Evolutionary conservation across 139 green algal species (phyloP), one percentile per base, ranked within the genome.

Genomic region (Astrephomene gubernaculifera): DNA sequence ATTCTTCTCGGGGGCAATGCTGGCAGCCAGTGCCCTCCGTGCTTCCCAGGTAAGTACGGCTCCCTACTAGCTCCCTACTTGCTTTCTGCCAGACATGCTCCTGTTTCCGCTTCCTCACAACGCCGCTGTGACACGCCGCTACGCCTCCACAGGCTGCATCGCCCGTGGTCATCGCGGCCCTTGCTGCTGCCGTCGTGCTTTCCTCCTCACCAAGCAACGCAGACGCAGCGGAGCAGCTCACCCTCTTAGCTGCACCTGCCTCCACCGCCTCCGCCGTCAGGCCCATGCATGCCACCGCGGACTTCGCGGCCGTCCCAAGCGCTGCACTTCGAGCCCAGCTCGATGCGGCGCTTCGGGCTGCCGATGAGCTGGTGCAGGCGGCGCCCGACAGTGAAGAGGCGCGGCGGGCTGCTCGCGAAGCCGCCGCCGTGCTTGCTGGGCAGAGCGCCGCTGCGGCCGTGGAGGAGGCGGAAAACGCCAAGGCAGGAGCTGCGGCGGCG

Each of bases 271-370:
- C 68, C 4, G 25, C 38, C 27, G 24, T 54, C 12, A 10, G 38
- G 21, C 19, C 68, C 17, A 14, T 33, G 17, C 12, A 38, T 1
- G 21, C 39, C 39, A 2, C 38, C 36, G 68, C 27, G 21, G 38
- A 53, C 14, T 39, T 39, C 38, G 12, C 38, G 22, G 5, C 41
- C 36, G 41, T 39, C 25, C 68, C 52, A n/a, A n/a, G n/a, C n/a
- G 38, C 68, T 75, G 2, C 8, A 57, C 25, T 24, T 53, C 39
- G 68, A 75, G 49, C 49, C 4, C 71, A 45, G 24, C 29, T 80
- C 0, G 71, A 80, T n/a, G 71, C 71, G 2, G 71, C 71, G 10
- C 71, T 80, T 2, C 71, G 45, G n/a, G 74, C 74, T 14, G 74
- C 35, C 4, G 74, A 82, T 19, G 45, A 49, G 54, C 54, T 82